Conservation (phyloP, 108 stramenopile species). For the Bacterosira constricta region DNA sequence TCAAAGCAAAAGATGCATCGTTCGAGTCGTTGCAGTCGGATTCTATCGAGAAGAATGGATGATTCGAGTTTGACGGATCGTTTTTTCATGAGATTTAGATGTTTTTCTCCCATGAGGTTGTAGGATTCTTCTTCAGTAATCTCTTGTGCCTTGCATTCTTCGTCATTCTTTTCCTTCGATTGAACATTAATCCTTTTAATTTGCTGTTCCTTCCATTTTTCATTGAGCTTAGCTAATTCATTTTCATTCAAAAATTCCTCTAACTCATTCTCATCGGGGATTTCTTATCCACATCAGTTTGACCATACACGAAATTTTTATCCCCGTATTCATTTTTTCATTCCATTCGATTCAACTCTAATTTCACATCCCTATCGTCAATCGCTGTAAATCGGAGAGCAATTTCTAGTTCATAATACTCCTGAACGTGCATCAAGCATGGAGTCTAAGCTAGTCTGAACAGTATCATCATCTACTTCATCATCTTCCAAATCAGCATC, state of each 20-base stretch:
- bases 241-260: slow-evolving; percentile 15
- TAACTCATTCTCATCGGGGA: not conserved
- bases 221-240: slow-evolving; percentile 23
- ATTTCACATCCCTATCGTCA: slow-evolving; percentile 11
- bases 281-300: not conserved
- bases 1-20: slow-evolving; percentile 57
- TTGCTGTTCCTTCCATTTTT: slow-evolving; percentile 33
- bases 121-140: slow-evolving; percentile 13
- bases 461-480: slow-evolving; percentile 2
- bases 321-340: slow-evolving; percentile 32
- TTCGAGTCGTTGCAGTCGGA: slow-evolving; percentile 64
- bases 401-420: slow-evolving; percentile 45
- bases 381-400: slow-evolving; percentile 9
- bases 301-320: slow-evolving; percentile 26
- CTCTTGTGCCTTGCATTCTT: too few species aligned
- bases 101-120: slow-evolving; percentile 25
- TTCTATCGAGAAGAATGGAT: slow-evolving; percentile 57
- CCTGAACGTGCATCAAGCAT: slow-evolving; percentile 58
- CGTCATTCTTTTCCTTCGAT: not conserved
- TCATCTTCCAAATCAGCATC: not conserved
- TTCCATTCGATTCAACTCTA: slow-evolving; percentile 17
- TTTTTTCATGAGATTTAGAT: slow-evolving; percentile 55
- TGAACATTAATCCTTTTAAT: too few species aligned
- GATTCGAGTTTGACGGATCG: slow-evolving; percentile 53
- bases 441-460: slow-evolving; percentile 28